These are phyloP conservation scores for Malania oleifera DNA, from an alignment of 164 flowering plant species.

Conservation along the genomic window DNA sequence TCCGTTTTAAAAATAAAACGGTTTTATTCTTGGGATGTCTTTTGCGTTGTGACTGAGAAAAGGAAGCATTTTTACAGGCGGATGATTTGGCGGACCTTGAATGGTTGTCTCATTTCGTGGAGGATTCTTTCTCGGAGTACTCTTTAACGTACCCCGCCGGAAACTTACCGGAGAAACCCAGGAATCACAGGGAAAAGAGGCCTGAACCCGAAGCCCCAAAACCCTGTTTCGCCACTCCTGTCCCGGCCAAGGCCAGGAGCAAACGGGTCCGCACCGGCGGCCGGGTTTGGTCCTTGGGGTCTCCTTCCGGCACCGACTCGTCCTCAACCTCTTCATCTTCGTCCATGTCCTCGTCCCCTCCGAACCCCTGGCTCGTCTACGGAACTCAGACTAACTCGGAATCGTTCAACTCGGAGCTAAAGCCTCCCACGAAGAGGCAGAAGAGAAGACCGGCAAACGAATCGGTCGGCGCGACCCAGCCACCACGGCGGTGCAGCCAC, in stretches of 20 bases:
- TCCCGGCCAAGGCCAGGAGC: conserved; percentile 55
- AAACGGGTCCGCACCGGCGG: conserved; percentile 40
- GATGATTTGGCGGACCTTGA: conserved; percentile 58
- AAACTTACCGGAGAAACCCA: conserved; percentile 10
- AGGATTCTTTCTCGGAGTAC: conserved; percentile 46
- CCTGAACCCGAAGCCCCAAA: conserved; percentile 16
- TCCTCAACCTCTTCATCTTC: conserved; percentile 34
- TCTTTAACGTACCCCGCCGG: conserved; percentile 24
- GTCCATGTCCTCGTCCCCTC: conserved; percentile 19
- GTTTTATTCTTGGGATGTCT: not conserved
- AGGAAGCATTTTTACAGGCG: conserved; percentile 28
- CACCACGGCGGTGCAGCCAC: conserved; percentile 53
- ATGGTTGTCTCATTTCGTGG: conserved; percentile 66
- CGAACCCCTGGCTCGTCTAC: conserved; percentile 24
- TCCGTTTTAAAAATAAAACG: not conserved
- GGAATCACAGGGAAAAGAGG: not conserved
- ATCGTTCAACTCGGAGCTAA: conserved; percentile 8
- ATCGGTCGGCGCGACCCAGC: conserved; percentile 13
- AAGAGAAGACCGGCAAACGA: conserved; percentile 21
- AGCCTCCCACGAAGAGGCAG: conserved; percentile 28
- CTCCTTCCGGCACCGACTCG: conserved; percentile 26
- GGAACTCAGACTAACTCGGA: conserved; percentile 1
- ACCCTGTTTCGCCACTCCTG: conserved; percentile 26
- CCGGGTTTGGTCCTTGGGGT: conserved; percentile 39
- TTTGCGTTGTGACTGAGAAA: conserved; percentile 5